Evolutionary conservation across 805 yeast genomes (phyloP).

Genomic region (Saccharomyces mikatae): DNA sequence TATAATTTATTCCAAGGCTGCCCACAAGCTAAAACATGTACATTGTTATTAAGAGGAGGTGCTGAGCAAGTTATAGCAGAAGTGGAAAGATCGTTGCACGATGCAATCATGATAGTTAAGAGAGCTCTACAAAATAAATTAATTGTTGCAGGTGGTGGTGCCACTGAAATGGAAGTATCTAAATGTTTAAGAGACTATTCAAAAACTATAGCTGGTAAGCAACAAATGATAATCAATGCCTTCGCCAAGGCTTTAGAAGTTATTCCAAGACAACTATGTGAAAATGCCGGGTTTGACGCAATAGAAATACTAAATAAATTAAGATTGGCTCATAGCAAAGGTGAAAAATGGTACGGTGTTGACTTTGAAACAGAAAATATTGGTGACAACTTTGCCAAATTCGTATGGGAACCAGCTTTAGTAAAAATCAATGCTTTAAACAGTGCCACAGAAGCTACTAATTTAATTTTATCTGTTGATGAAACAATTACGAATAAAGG

Average conservation of each 20-base stretch:
- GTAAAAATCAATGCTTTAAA: conserved; percentile 89
- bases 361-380: conserved; percentile 80
- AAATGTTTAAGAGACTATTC: conserved; percentile 81
- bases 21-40: conserved; percentile 87
- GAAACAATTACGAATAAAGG: conserved; percentile 80
- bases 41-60: conserved; percentile 90
- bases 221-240: conserved; percentile 85
- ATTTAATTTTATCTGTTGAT: conserved; percentile 86
- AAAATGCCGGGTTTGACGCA: conserved; percentile 97
- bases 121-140: conserved; percentile 80
- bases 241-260: conserved; percentile 92
- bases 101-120: conserved; percentile 97
- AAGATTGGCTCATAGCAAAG: conserved; percentile 90
- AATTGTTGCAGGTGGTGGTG: conserved; percentile 98
- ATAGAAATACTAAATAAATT: conserved; percentile 86
- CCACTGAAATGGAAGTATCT: conserved; percentile 95
- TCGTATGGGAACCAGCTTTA: conserved; percentile 97
- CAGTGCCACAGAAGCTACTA: conserved; percentile 96
- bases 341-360: conserved; percentile 86
- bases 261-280: conserved; percentile 95
- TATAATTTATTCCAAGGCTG: conserved; percentile 90
- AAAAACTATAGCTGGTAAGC: conserved; percentile 86
- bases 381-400: conserved; percentile 74
- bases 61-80: conserved; percentile 97
- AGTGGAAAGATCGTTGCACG: conserved; percentile 94